phyloP scores from a whole-genome alignment of 805 yeast species.

The Candida chilensis region DNA sequence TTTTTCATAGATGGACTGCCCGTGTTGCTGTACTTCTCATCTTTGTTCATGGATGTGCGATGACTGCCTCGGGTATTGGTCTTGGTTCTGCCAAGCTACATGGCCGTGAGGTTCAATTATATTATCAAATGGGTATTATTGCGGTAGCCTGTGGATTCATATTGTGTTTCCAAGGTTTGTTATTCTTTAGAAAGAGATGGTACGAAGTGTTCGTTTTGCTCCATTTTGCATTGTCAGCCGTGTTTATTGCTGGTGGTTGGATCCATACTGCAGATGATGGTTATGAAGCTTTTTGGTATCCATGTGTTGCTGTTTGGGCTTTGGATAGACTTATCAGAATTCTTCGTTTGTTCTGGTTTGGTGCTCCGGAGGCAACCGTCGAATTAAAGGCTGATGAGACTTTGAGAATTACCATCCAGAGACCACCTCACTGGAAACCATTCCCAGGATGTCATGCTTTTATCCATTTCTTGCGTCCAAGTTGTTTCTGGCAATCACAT shows the following conservation, averaged over 20 bases:
- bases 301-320: conserved; percentile 18
- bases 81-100: too few relatives aligned
- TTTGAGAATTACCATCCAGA: conserved; percentile 34
- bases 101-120: too few relatives aligned
- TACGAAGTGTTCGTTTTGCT: conserved; percentile 16
- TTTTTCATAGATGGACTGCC: conserved; percentile 62
- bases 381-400: conserved; percentile 33
- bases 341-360: conserved; percentile 21
- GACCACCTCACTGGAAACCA: conserved; percentile 38
- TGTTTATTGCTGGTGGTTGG: conserved; percentile 25
- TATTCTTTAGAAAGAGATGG: conserved; percentile 16
- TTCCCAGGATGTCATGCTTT: conserved; percentile 27
- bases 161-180: conserved; percentile 17
- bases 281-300: conserved; percentile 10
- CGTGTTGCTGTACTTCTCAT: conserved; percentile 38
- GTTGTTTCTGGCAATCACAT: conserved; percentile 35
- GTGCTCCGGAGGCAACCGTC: conserved; percentile 25
- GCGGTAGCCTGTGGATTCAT: conserved; percentile 13
- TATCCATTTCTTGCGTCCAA: conserved; percentile 26
- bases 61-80: conserved; percentile 9
- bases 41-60: conserved; percentile 39
- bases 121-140: not conserved
- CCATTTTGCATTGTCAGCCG: conserved; percentile 16
- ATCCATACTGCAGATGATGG: conserved; percentile 14
- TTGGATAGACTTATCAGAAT: conserved; percentile 22